Conservation (phyloP, 2,329 filamentous ascomycete genomes). For the Penicillium psychrosexuale region DNA sequence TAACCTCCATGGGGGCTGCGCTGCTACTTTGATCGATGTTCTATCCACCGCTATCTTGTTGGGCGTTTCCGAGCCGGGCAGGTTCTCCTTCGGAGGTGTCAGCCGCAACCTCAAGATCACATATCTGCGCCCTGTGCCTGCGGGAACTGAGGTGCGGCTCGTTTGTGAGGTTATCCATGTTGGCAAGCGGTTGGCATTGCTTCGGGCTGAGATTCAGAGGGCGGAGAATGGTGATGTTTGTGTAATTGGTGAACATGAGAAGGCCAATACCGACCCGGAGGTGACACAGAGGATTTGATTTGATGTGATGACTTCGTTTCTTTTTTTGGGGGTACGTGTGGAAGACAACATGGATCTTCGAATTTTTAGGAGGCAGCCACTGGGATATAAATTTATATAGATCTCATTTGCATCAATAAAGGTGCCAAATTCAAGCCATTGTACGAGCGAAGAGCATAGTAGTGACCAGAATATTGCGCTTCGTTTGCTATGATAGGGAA, state of each 20-base stretch:
- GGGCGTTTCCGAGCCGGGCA: constrained; percentile 57
- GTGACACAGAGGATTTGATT: constrained; percentile 26
- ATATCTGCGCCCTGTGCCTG: constrained; percentile 61
- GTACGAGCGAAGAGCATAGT: not conserved
- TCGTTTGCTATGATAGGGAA: constrained; percentile 12
- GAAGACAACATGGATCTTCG: no score
- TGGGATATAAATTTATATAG: constrained; percentile 9
- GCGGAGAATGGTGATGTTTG: constrained; percentile 54
- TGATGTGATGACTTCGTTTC: not conserved
- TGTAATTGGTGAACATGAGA: constrained; percentile 62
- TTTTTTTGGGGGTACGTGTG: not conserved
- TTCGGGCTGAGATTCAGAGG: constrained; percentile 56
- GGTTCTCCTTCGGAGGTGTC: constrained; percentile 62
- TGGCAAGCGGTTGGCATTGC: constrained; percentile 53
- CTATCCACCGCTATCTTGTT: constrained; percentile 60
- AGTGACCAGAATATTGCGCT: constrained; percentile 17
- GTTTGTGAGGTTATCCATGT: constrained; percentile 58
- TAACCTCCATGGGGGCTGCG: constrained; percentile 83
- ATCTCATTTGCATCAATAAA: constrained; percentile 4
- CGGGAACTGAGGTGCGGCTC: constrained; percentile 52
- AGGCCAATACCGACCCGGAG: constrained; percentile 58
- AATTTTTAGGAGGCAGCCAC: not conserved
- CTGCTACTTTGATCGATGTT: constrained; percentile 65
- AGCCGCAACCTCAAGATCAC: constrained; percentile 64
- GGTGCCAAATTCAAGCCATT: not conserved